Conservation (phyloP, 495 filamentous ascomycete genomes). For the Neurospora tetraspora region DNA sequence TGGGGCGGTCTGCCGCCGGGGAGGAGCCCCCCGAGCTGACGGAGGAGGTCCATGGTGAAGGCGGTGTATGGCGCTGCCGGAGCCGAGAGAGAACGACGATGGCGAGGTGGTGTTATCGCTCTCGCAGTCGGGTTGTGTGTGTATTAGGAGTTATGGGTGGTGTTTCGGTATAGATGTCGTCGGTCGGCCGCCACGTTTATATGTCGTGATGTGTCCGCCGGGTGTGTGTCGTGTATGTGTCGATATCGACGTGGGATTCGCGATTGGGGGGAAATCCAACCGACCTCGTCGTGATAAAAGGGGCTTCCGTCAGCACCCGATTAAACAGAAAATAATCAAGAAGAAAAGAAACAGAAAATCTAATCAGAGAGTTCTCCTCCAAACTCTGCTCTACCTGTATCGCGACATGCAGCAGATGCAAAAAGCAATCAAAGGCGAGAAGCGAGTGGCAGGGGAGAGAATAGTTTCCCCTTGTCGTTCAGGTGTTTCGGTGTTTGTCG, state of each 20-base stretch:
- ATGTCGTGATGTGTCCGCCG: neutral
- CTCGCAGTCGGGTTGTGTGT: neutral
- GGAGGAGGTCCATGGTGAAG: slow-evolving; percentile 45
- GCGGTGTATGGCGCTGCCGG: slow-evolving; percentile 10
- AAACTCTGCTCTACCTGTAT: neutral
- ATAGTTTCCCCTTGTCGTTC: neutral
- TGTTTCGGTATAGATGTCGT: neutral
- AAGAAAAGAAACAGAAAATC: neutral
- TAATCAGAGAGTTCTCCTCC: neutral
- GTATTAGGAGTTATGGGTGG: neutral
- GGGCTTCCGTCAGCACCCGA: neutral
- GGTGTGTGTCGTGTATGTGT: neutral
- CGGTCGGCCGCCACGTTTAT: neutral
- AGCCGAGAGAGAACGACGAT: slow-evolving; percentile 4
- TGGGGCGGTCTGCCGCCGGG: slow-evolving; percentile 27
- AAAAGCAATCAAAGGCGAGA: neutral
- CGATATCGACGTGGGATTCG: neutral
- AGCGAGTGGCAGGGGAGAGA: neutral
- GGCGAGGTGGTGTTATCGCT: slow-evolving; percentile 3
- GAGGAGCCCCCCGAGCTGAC: slow-evolving; percentile 40
- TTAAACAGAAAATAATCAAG: neutral
- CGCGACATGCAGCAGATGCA: neutral
- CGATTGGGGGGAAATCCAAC: neutral
- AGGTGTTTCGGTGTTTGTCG: neutral
- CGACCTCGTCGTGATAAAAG: neutral